phyloP scores from a whole-genome alignment of 148 eudicot species.

The Cornus kousa region DNA sequence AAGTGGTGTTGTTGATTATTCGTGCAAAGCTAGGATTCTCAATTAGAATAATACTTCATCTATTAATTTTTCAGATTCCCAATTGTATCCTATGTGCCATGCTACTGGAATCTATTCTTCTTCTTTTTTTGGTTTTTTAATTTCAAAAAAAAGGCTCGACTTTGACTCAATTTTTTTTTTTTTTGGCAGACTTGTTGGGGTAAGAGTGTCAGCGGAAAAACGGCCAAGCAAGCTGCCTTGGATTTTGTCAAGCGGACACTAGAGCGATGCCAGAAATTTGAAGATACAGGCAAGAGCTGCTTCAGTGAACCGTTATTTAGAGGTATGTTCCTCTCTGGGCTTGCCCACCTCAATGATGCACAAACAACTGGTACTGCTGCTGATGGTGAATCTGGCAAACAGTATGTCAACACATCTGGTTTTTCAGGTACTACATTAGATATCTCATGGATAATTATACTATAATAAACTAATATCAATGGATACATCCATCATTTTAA shows the following conservation, averaged over 20 bases:
- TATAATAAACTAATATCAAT: neutral
- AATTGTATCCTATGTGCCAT: neutral
- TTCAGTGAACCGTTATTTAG: slow-evolving; percentile 46
- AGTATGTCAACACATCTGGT: slow-evolving; percentile 18
- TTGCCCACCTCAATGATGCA: slow-evolving; percentile 26
- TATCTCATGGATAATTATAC: neutral
- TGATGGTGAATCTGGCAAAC: slow-evolving; percentile 31
- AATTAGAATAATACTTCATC: neutral
- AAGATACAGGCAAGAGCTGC: slow-evolving; percentile 58
- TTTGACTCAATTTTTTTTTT: slow-evolving; percentile 1
- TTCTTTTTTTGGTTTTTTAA: too few relatives aligned
- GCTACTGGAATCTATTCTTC: neutral
- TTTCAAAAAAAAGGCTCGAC: too few relatives aligned
- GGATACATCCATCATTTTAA: neutral
- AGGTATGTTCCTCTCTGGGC: slow-evolving; percentile 46
- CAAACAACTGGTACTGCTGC: slow-evolving; percentile 21
- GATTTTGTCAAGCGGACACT: slow-evolving; percentile 52
- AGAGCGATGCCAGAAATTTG: slow-evolving; percentile 41
- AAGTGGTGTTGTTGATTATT: neutral
- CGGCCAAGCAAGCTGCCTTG: slow-evolving; percentile 61
- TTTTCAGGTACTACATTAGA: slow-evolving; percentile 34
- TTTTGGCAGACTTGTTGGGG: slow-evolving; percentile 45
- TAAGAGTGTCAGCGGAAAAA: slow-evolving; percentile 47
- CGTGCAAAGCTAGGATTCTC: neutral
- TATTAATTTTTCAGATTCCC: neutral